Evolutionary conservation across 2,329 filamentous ascomycete genomes (phyloP).

Genomic region (Penicillium sp.): DNA sequence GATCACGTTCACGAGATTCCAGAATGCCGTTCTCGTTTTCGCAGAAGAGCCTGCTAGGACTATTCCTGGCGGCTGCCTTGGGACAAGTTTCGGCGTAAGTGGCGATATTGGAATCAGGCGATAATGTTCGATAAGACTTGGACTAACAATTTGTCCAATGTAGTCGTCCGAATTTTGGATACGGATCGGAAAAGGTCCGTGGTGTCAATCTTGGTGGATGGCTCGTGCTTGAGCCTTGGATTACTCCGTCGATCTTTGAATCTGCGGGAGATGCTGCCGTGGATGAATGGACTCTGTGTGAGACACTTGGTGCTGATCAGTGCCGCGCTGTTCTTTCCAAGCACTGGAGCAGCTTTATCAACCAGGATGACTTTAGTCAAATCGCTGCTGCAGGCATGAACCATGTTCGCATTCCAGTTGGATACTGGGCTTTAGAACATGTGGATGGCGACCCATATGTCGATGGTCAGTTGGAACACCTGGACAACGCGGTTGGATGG

Average conservation of each 20-base stretch:
- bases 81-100: constrained; percentile 26
- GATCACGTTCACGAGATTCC: constrained; percentile 9
- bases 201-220: constrained; percentile 62
- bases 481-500: constrained; percentile 56
- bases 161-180: constrained; percentile 45
- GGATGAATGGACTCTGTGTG: constrained; percentile 53
- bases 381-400: constrained; percentile 56
- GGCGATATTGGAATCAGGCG: not conserved
- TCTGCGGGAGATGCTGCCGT: constrained; percentile 45
- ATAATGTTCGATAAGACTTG: too few relatives aligned
- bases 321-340: constrained; percentile 45
- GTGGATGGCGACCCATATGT: constrained; percentile 55
- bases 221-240: constrained; percentile 60
- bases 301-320: constrained; percentile 46
- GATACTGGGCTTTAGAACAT: constrained; percentile 58
- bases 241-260: constrained; percentile 57
- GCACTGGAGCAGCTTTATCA: constrained; percentile 58
- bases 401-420: constrained; percentile 60
- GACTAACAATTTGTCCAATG: constrained; percentile 1
- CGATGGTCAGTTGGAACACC: constrained; percentile 53
- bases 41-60: constrained; percentile 24
- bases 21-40: constrained; percentile 25
- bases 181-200: constrained; percentile 51
- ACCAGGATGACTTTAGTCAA: constrained; percentile 50
- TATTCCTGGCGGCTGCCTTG: constrained; percentile 24